These are phyloP conservation scores for Arthrobotrys musiformis DNA, from an alignment of 2,329 filamentous ascomycete species.

Conservation along the genomic window DNA sequence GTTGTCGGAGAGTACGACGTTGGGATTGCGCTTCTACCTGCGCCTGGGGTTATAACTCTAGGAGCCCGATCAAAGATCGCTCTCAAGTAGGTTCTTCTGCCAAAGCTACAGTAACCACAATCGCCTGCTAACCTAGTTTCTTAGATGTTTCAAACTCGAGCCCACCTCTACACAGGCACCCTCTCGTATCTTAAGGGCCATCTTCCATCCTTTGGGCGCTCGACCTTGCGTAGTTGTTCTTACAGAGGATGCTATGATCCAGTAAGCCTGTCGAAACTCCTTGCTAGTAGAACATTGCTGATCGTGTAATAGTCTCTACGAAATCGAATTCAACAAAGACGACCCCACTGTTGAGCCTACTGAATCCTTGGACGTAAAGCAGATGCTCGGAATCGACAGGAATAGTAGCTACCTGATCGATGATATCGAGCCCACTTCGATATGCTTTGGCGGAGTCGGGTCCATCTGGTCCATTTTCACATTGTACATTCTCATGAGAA, in stretches of 20 bases:
- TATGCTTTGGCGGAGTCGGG: constrained; percentile 83
- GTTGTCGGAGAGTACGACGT: constrained; percentile 59
- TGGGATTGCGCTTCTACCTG: constrained; percentile 58
- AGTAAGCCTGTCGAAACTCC: not conserved
- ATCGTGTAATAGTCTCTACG: constrained; percentile 36
- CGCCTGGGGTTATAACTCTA: constrained; percentile 48
- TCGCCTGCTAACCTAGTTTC: not conserved
- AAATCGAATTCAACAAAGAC: constrained; percentile 48
- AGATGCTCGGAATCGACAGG: constrained; percentile 77
- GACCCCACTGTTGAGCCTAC: constrained; percentile 36
- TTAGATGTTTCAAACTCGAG: constrained; percentile 39
- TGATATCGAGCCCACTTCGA: constrained; percentile 93
- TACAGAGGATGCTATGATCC: constrained; percentile 49
- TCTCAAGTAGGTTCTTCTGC: constrained; percentile 21
- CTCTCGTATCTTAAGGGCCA: constrained; percentile 27
- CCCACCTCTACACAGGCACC: not conserved
- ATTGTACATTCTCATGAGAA: constrained; percentile 93
- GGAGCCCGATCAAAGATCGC: constrained; percentile 36
- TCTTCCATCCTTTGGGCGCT: constrained; percentile 48
- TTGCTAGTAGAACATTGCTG: not conserved
- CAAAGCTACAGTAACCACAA: not conserved
- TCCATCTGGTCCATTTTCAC: constrained; percentile 92
- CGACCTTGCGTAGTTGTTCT: constrained; percentile 47
- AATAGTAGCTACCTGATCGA: constrained; percentile 89
- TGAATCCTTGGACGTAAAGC: constrained; percentile 77